Evolutionary conservation across 768 basidiomycete genomes (phyloP).

Genomic region (Daedaleopsis nitida): DNA sequence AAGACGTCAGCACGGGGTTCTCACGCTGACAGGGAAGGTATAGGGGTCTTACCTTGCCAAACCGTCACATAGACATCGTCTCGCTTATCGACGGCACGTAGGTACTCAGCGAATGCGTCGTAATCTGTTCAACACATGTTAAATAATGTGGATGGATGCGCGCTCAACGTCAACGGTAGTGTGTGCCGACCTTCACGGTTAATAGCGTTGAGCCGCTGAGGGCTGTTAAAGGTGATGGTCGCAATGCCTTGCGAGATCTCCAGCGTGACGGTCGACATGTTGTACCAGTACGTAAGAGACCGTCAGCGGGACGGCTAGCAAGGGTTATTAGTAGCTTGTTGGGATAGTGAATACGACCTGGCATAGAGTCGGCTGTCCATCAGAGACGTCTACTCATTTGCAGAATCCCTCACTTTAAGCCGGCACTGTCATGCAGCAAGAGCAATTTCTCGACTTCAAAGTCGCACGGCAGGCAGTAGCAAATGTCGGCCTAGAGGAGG

Average conservation of each 20-base stretch:
- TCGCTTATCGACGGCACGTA: conserved; percentile 59
- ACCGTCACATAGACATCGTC: conserved; percentile 67
- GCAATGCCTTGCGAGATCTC: conserved; percentile 60
- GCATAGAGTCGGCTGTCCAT: too few relatives aligned
- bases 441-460: too few relatives aligned
- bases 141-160: background rate
- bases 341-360: too few relatives aligned
- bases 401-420: too few relatives aligned
- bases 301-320: too few relatives aligned
- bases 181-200: conserved; percentile 45
- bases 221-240: conserved; percentile 67
- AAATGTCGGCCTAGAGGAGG: too few relatives aligned
- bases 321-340: too few relatives aligned
- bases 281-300: background rate
- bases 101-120: conserved; percentile 54
- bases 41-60: conserved; percentile 54
- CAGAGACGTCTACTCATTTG: too few relatives aligned
- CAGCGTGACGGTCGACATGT: conserved; percentile 50
- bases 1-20: background rate
- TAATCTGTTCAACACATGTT: conserved; percentile 48
- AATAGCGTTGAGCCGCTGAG: conserved; percentile 60
- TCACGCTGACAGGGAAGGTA: background rate
- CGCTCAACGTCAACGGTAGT: too few relatives aligned
- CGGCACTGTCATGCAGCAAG: too few relatives aligned
- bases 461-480: too few relatives aligned